Evolutionary conservation across 2,329 filamentous ascomycete species (phyloP), one percentile per base, ranked within the genome.

Genomic region (Scedosporium aurantiacum): DNA sequence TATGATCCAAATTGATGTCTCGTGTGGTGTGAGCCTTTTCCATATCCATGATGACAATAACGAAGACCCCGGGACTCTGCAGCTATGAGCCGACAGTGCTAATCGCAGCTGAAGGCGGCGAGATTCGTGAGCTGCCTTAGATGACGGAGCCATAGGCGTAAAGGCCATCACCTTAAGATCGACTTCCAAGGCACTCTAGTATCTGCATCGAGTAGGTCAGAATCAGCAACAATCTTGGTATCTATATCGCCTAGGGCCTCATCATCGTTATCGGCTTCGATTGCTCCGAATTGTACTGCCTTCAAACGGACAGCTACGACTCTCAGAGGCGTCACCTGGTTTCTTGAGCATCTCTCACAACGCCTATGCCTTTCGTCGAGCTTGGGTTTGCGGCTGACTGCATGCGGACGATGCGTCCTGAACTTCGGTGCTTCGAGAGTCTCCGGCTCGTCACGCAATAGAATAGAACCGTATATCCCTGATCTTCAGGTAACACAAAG

Each of bases 381-480:
- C 64, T n/a, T 66, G 63, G 73, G 67, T 54, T 79, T 79, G 63
- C 76, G 76, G 55, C 82, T 76, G 75, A 84, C 79, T 64, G 76
- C 81, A 61, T 79, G 78, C 40, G 79, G 78, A 16, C 82, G 76
- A 63, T 78, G 79, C 45, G 77, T 81, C 54, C 82, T 75, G 16
- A 74, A 69, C 68, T 77, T 79, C 37, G 68, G 67, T 45, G 74
- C 67, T 32, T 78, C 76, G 14, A 66, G 67, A 3, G 68, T 66
- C 62, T 76, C 76, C 1, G 79, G 75, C 62, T 82, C 79, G 63
- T 87, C 82, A 14, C 76, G 76, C 61, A 77, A 69, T 21, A 85
- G n/a, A 10, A 32, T 8, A 32, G 28, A 32, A 32, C 28, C 7
- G 28, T 8, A 32, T 1, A 32, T 8, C 7, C 28, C 28, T 32